phyloP scores from a whole-genome alignment of 352 stramenopile species.

The Blastocystis sp. region DNA sequence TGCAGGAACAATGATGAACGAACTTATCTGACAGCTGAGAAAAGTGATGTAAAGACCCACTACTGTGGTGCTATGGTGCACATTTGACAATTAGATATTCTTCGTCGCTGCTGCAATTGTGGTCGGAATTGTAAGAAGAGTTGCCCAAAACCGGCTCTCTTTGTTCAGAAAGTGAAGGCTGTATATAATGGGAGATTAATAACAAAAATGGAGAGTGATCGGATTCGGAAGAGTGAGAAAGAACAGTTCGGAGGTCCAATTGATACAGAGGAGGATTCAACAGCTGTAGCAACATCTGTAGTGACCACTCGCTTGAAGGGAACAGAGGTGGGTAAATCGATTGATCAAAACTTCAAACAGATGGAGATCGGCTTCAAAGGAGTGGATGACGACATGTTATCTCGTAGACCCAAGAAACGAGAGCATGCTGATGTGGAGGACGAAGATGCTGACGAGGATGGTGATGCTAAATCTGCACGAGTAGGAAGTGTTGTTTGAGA shows the following conservation, averaged over 20 bases:
- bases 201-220: constrained; percentile 18
- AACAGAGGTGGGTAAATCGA: not conserved
- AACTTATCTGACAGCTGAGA: constrained; percentile 37
- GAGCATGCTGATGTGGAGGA: not conserved
- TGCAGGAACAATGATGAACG: not conserved
- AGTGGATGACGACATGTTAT: not conserved
- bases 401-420: not conserved
- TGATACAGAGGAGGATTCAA: not conserved
- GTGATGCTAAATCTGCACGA: not conserved
- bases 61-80: not conserved
- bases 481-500: not conserved
- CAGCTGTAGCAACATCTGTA: not conserved
- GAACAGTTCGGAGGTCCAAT: not conserved
- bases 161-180: constrained; percentile 15
- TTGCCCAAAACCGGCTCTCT: constrained; percentile 9
- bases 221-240: constrained; percentile 9
- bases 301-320: not conserved
- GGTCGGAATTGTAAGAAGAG: not conserved
- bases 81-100: not conserved
- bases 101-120: constrained; percentile 36
- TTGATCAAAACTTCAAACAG: constrained; percentile 44
- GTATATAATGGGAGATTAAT: constrained; percentile 44
- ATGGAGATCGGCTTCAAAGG: constrained; percentile 17
- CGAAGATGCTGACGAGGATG: constrained; percentile 4
- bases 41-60: constrained; percentile 46